A percentile compares a stretch with the other conserved stretches of the same genome.
These are phyloP conservation scores for Pseudopyricularia cyperi DNA, from an alignment of 2,329 filamentous ascomycete genomes.

Conservation along the genomic window DNA sequence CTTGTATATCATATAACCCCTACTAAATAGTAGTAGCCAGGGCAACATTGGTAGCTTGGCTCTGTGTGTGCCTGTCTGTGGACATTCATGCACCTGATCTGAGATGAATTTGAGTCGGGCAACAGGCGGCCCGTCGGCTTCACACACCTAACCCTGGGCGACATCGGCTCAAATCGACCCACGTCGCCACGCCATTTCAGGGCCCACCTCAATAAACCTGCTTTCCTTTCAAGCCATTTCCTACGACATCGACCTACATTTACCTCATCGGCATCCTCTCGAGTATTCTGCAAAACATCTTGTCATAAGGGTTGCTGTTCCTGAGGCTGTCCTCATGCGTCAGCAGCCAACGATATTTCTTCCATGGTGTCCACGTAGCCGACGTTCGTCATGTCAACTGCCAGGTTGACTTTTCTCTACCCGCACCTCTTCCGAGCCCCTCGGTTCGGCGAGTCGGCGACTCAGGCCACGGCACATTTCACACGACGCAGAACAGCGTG, in stretches of 20 bases:
- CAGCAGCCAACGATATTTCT: not conserved
- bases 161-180: not conserved
- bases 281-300: not conserved
- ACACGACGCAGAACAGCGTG: slow-evolving; percentile 23
- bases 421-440: slow-evolving; percentile 49
- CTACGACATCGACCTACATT: too few species aligned
- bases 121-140: not conserved
- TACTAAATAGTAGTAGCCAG: too few species aligned
- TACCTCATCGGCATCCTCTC: not conserved
- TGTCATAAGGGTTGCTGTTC: not conserved
- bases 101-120: not conserved
- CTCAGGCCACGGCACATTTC: not conserved
- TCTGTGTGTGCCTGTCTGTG: too few species aligned
- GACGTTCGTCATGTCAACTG: slow-evolving; percentile 38
- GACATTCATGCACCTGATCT: too few species aligned
- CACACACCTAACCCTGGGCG: not conserved
- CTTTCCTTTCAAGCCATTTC: not conserved
- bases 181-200: not conserved
- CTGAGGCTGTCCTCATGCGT: not conserved
- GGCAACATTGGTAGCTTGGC: too few species aligned
- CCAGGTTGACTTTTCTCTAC: slow-evolving; percentile 55
- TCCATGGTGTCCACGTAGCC: not conserved
- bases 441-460: slow-evolving; percentile 27
- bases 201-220: not conserved
- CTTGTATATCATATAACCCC: too few species aligned